Evolutionary conservation across 768 basidiomycete species (phyloP).

Genomic region (Podaxis sp.): DNA sequence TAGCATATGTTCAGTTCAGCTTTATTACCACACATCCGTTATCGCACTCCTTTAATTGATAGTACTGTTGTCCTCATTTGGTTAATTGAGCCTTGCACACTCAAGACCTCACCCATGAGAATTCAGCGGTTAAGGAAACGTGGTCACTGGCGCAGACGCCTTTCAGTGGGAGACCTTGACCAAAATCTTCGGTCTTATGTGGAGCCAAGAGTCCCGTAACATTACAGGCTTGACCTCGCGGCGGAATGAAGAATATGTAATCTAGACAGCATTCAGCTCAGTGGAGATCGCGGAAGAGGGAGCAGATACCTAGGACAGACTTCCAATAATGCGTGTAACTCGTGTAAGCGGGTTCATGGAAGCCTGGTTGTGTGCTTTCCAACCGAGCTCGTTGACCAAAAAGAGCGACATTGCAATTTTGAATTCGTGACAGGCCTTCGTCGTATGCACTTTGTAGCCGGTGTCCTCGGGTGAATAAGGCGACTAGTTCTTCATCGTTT

Average conservation of each 20-base stretch:
- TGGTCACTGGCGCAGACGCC: slow-evolving; percentile 87
- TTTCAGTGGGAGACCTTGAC: slow-evolving; percentile 74
- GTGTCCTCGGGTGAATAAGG: slow-evolving; percentile 38
- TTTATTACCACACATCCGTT: slow-evolving; percentile 7
- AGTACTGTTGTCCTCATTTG: slow-evolving; percentile 5
- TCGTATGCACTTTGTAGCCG: slow-evolving; percentile 70
- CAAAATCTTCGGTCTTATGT: slow-evolving; percentile 55
- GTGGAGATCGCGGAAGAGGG: not conserved
- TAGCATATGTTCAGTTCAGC: slow-evolving; percentile 6
- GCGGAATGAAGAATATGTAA: slow-evolving; percentile 81
- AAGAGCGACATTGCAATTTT: slow-evolving; percentile 27
- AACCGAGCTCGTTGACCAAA: slow-evolving; percentile 52
- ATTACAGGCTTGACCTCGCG: slow-evolving; percentile 29
- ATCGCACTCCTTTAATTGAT: slow-evolving; percentile 13
- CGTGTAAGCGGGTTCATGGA: slow-evolving; percentile 80
- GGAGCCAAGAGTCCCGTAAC: slow-evolving; percentile 62
- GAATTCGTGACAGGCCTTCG: slow-evolving; percentile 37
- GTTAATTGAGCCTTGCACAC: slow-evolving; percentile 10
- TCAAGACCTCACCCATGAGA: slow-evolving; percentile 32
- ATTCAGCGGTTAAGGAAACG: slow-evolving; percentile 70
- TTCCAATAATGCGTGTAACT: slow-evolving; percentile 90
- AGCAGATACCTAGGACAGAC: slow-evolving; percentile 62
- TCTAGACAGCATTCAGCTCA: slow-evolving; percentile 43
- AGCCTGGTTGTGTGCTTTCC: slow-evolving; percentile 45
- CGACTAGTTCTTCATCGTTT: slow-evolving; percentile 50